Conservation (phyloP, 2,329 filamentous ascomycete genomes). For the Talaromyces verruculosus region DNA sequence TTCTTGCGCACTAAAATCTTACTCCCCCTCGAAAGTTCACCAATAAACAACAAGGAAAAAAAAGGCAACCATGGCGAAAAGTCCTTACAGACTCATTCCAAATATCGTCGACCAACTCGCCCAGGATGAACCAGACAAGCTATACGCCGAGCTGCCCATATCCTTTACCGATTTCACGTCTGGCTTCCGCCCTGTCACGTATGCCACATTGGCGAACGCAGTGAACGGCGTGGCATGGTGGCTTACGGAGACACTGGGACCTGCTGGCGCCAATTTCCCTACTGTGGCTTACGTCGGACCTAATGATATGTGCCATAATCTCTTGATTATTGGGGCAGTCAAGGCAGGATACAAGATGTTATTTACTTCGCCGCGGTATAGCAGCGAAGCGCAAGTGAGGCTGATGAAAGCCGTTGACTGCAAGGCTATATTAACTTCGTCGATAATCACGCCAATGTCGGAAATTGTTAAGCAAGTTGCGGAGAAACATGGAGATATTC, state of each 20-base stretch:
- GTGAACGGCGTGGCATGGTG: conserved; percentile 38
- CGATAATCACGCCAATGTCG: not conserved
- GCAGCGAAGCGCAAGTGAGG: conserved; percentile 13
- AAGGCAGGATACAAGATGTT: conserved; percentile 38
- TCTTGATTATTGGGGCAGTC: conserved; percentile 38
- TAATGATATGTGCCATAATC: conserved; percentile 42
- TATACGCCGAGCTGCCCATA: conserved; percentile 34
- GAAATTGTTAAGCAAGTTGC: conserved; percentile 1
- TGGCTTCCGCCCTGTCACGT: conserved; percentile 26
- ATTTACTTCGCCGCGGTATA: conserved; percentile 21
- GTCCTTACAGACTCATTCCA: conserved; percentile 29
- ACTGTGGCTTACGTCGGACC: conserved; percentile 44
- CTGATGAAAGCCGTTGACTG: conserved; percentile 18
- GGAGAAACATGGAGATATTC: conserved; percentile 4
- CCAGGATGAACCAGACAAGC: conserved; percentile 21
- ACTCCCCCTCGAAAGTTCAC: not conserved
- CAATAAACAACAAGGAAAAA: not conserved
- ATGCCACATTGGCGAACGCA: conserved; percentile 27
- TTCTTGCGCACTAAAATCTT: not conserved
- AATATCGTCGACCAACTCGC: conserved; percentile 39
- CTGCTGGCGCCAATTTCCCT: conserved; percentile 27
- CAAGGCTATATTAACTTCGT: conserved; percentile 18
- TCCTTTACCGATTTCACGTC: conserved; percentile 27
- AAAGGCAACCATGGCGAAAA: not conserved
- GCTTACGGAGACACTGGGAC: conserved; percentile 33